Evolutionary conservation across 2,329 filamentous ascomycete species (phyloP), one percentile per base, ranked within the genome.

Genomic region (Xylariaceae sp.): DNA sequence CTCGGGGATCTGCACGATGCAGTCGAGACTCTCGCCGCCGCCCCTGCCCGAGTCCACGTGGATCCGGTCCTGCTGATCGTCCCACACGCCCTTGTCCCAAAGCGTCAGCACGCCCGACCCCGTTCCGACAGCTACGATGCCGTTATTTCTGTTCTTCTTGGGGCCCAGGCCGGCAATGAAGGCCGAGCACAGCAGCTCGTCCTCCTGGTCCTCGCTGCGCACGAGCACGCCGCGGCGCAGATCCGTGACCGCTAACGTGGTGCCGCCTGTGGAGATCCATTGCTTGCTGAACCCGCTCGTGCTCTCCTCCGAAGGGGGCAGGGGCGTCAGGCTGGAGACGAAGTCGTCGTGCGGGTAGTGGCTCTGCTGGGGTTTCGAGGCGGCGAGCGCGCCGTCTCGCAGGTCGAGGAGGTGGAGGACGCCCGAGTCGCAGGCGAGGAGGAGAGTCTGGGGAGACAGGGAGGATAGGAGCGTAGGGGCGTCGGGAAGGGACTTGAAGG

Each of bases 21-120:
- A 75, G 56, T 97, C 90, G 29, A 96, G 66, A 43, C 85, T 87
- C 60, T 94, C 88, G 31, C 78, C 86, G 7, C 78, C 83, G 14
- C 62, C 65, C 50, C 65, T 71, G 13, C 71, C 74, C 8, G 70
- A 65, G 50, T 88, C 81, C 7, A 96, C 78, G 34, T 85, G 78
- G 53, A 96, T 85, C 36, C 88, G 77, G 64, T 94, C 88, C 52
- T 94, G 86, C 60, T 95, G 88, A 60, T 97, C 90, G 56, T 94
- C 89, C 90, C 92, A 97, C 1, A 85, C 79, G 1, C 90, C 90
- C 50, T 83, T 84, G 62, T 98, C 90, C 89, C 92, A 98, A 5
- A 97, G 67, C 4, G 89, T 96, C 47, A 97, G 61, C 2, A 96
- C 79, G 3, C 92, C 92, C 29, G 78, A 83, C 13, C 78, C 82